phyloP scores from a whole-genome alignment of 345 rosid species.

The Bruguiera gymnorhiza region DNA sequence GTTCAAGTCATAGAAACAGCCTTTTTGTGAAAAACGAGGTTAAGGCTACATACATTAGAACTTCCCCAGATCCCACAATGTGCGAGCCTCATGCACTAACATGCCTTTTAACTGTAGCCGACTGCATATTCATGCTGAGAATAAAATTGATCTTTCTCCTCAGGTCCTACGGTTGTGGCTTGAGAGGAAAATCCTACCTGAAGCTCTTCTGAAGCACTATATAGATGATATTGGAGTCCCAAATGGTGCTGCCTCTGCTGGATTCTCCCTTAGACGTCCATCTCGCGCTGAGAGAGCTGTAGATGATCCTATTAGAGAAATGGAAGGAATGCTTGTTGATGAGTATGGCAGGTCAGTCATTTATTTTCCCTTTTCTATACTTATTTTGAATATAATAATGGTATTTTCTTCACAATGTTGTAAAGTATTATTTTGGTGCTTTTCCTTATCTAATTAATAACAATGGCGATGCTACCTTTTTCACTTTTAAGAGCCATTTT shows the following conservation, averaged over 20 bases:
- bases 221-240: conserved; percentile 84
- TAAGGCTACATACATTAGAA: no score
- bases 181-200: conserved; percentile 82
- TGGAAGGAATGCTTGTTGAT: conserved; percentile 99
- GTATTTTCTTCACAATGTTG: no score
- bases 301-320: conserved; percentile 92
- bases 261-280: conserved; percentile 70
- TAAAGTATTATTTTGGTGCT: no score
- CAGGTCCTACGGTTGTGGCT: conserved; percentile 92
- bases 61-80: no score
- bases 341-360: conserved; percentile 92
- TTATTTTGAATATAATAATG: no score
- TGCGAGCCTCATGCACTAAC: no score
- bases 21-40: no score
- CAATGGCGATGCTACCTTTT: no score
- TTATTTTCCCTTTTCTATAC: neutral
- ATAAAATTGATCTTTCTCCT: conserved; percentile 20
- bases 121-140: conserved; percentile 5
- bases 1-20: no score
- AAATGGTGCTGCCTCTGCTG: conserved; percentile 58
- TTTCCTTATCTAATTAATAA: no score
- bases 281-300: conserved; percentile 89
- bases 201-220: conserved; percentile 61
- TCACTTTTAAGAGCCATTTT: no score
- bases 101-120: no score